Conservation (phyloP, 768 basidiomycete genomes). For the Trametes cinnabarina region DNA sequence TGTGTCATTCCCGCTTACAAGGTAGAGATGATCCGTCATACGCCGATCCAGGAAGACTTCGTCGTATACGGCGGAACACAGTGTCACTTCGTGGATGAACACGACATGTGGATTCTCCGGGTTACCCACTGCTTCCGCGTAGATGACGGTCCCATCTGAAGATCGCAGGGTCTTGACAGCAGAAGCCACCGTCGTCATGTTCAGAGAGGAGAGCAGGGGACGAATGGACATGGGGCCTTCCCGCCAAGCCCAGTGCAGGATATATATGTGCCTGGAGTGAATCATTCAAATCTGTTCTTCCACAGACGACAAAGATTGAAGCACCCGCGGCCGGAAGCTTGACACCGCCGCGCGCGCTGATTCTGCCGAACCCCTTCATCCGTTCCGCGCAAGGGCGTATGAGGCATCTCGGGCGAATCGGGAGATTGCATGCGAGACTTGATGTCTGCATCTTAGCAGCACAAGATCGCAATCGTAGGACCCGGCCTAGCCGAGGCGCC, state of each 20-base stretch:
- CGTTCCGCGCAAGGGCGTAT: background rate
- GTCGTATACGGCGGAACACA: conserved; percentile 21
- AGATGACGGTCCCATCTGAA: conserved; percentile 22
- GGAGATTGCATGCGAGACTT: conserved; percentile 14
- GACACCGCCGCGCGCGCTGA: conserved; percentile 9
- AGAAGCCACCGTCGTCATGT: background rate
- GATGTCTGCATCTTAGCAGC: background rate
- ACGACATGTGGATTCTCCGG: conserved; percentile 22
- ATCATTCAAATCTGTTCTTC: conserved; percentile 15
- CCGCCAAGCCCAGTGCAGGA: background rate
- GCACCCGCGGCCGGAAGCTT: background rate
- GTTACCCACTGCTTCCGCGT: conserved; percentile 27
- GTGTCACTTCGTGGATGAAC: conserved; percentile 23
- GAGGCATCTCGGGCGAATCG: conserved; percentile 10
- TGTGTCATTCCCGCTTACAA: conserved; percentile 13
- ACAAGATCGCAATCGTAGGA: background rate
- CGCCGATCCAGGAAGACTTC: conserved; percentile 18
- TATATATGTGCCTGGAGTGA: conserved; percentile 5
- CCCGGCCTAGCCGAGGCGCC: background rate
- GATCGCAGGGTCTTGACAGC: conserved; percentile 19
- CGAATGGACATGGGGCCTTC: background rate
- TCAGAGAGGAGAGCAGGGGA: background rate
- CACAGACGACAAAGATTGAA: conserved; percentile 2
- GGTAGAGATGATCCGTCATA: conserved; percentile 17
- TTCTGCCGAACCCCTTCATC: background rate